Conservation (phyloP, 768 basidiomycete genomes). For the Macrocybe gigantea region DNA sequence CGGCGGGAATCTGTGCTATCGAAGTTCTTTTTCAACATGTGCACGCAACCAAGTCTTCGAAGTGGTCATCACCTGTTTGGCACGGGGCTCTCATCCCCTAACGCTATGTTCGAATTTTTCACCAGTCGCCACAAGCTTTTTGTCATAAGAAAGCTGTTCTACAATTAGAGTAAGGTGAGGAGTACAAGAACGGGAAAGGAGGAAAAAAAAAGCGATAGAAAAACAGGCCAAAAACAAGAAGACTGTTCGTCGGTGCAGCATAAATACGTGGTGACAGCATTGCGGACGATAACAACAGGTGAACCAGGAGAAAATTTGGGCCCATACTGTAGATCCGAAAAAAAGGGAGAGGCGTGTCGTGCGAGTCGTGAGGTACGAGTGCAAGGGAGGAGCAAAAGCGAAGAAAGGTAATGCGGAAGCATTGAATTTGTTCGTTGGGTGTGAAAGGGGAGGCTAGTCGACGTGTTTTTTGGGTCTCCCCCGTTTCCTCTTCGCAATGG, state of each 20-base stretch:
- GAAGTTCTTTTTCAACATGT: slow-evolving; percentile 16
- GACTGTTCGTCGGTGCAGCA: slow-evolving; percentile 25
- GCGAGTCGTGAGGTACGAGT: neutral
- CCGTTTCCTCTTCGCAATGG: slow-evolving; percentile 61
- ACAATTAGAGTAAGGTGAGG: too few relatives aligned
- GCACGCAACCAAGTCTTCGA: slow-evolving; percentile 6
- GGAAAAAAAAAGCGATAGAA: too few relatives aligned
- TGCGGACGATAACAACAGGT: slow-evolving; percentile 22
- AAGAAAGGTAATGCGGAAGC: slow-evolving; percentile 15
- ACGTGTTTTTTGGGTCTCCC: slow-evolving; percentile 55
- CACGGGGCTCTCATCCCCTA: slow-evolving; percentile 18
- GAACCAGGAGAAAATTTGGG: slow-evolving; percentile 9
- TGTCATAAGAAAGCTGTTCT: too few relatives aligned
- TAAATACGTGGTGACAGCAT: slow-evolving; percentile 25
- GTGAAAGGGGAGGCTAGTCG: neutral
- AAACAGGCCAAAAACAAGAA: too few relatives aligned
- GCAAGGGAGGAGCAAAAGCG: slow-evolving; percentile 14
- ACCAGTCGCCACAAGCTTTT: too few relatives aligned
- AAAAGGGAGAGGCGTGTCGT: neutral
- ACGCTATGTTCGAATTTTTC: neutral
- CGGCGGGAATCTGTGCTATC: slow-evolving; percentile 20
- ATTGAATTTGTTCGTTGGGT: slow-evolving; percentile 12
- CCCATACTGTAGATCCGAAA: neutral
- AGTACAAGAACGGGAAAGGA: too few relatives aligned
- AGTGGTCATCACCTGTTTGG: slow-evolving; percentile 9